Conservation (phyloP, 2,329 filamentous ascomycete genomes). For the Rhynchosporium secalis region DNA sequence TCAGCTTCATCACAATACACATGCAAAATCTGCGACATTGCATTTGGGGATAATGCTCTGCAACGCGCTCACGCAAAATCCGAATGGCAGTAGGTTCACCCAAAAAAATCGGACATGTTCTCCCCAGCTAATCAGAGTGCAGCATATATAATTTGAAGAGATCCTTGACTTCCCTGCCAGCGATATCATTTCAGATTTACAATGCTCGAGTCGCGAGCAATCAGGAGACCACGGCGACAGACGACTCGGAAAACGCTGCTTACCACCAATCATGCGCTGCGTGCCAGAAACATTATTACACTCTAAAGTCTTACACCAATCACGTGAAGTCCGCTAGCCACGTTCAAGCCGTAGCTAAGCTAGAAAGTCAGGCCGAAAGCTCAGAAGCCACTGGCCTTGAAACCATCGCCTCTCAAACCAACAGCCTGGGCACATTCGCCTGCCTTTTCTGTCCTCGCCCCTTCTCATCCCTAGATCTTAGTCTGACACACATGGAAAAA, state of each 20-base stretch:
- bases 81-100: conserved; percentile 7
- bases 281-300: conserved; percentile 7
- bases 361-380: not conserved
- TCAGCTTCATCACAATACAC: not conserved
- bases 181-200: conserved; percentile 5
- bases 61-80: conserved; percentile 6
- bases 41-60: not conserved
- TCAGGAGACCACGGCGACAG: not conserved
- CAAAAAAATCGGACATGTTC: not conserved
- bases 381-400: not conserved
- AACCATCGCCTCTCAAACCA: not conserved
- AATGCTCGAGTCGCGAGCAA: not conserved
- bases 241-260: not conserved
- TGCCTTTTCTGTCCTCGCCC: conserved; percentile 4
- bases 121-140: not conserved
- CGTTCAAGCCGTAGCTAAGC: not conserved
- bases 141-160: conserved; percentile 14
- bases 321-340: not conserved
- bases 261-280: not conserved
- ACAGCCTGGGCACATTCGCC: not conserved
- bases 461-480: not conserved
- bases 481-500: not conserved
- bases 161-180: conserved; percentile 3
- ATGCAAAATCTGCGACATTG: not conserved
- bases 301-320: not conserved